Percentiles rank a stretch among this genome's conserved stretches.
Evolutionary conservation across 2,329 filamentous ascomycete genomes (phyloP).

Genomic region (Geoglossum cookeanum): DNA sequence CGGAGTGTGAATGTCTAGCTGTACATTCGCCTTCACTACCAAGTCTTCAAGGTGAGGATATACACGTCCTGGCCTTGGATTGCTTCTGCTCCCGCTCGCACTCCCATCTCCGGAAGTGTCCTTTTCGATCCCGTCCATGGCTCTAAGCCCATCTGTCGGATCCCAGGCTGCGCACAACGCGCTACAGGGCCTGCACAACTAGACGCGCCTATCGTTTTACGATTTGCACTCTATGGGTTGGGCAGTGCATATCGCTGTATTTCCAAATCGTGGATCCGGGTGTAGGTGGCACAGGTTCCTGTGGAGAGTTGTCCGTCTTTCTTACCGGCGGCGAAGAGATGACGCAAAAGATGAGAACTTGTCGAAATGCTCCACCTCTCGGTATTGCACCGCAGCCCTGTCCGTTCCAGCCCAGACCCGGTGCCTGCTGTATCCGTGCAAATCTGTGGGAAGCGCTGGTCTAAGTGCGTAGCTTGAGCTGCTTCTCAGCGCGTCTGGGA

Average conservation of each 20-base stretch:
- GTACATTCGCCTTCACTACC: conserved; percentile 17
- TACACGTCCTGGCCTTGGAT: conserved; percentile 7
- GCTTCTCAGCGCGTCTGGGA: neutral
- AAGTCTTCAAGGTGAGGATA: conserved; percentile 27
- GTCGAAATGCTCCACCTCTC: neutral
- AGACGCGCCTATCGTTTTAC: neutral
- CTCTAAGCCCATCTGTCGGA: neutral
- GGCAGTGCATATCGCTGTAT: neutral
- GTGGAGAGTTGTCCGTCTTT: too few species aligned
- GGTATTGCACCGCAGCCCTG: neutral
- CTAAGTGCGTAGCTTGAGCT: neutral
- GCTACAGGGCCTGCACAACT: neutral
- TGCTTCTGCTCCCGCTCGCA: conserved; percentile 20
- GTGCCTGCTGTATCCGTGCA: too few species aligned
- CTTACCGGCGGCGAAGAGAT: neutral
- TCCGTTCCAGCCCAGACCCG: neutral
- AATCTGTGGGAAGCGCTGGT: neutral
- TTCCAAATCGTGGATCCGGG: neutral
- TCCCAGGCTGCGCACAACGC: neutral
- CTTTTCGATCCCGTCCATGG: neutral
- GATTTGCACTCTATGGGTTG: neutral
- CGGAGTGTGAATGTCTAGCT: conserved; percentile 21
- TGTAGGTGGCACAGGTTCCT: neutral
- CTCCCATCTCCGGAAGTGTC: conserved; percentile 2
- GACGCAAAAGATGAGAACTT: neutral